These are phyloP conservation scores for Chlamydomonas urium DNA, from an alignment of 139 green algal species.

Conservation along the genomic window DNA sequence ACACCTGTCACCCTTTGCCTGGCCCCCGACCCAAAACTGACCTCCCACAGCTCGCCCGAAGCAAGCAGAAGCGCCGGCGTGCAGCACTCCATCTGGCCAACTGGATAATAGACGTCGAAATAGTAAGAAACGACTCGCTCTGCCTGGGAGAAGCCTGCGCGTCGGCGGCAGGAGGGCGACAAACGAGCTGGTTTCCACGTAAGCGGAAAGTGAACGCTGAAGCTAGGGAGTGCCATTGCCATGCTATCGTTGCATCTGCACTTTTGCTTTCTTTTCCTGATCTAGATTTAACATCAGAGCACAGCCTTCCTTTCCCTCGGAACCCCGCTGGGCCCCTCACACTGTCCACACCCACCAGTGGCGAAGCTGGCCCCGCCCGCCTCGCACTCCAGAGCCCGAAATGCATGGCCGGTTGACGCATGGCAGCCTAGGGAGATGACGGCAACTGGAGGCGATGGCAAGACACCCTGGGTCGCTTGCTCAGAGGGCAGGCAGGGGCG, in stretches of 20 bases:
- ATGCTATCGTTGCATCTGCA: too few relatives aligned
- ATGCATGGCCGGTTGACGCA: constrained; percentile 32
- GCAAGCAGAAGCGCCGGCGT: constrained; percentile 60
- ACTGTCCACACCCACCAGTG: constrained; percentile 20
- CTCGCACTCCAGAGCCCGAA: constrained; percentile 48
- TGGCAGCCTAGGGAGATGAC: constrained; percentile 68
- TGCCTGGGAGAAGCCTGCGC: constrained; percentile 39
- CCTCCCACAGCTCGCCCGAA: constrained; percentile 50
- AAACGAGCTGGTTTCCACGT: neutral
- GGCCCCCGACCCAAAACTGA: constrained; percentile 36
- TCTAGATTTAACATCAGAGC: too few relatives aligned
- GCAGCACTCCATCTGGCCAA: constrained; percentile 64
- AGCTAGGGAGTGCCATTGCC: too few relatives aligned
- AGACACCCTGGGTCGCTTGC: constrained; percentile 3
- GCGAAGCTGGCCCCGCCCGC: constrained; percentile 40
- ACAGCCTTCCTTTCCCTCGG: too few relatives aligned
- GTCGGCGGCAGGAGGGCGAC: neutral
- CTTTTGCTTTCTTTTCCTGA: too few relatives aligned
- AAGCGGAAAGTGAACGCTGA: neutral
- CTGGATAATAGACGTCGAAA: constrained; percentile 53
- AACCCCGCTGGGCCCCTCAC: neutral
- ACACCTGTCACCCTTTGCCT: too few relatives aligned
- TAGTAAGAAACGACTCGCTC: constrained; percentile 31
- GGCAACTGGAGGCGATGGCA: constrained; percentile 17
- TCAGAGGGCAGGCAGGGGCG: constrained; percentile 59